Evolutionary conservation across 139 green algal genomes (phyloP).

Genomic region (Zygnema circumcarinatum): DNA sequence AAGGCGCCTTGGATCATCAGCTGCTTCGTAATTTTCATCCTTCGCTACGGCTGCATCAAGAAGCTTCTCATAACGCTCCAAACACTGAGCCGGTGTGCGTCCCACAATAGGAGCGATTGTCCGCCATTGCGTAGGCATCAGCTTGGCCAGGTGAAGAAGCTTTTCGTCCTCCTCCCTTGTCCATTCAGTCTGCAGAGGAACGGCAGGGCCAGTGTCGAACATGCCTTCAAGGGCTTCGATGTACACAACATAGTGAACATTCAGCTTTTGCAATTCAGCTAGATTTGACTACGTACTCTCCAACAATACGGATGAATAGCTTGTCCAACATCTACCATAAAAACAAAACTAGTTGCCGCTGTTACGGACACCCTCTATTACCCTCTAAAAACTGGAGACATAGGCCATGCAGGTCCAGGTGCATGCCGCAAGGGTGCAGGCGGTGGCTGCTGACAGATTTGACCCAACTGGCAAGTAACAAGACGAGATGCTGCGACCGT

Average conservation of each 20-base stretch:
- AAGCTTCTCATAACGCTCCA: conserved; percentile 93
- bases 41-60: conserved; percentile 81
- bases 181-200: conserved; percentile 81
- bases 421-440: too few relatives aligned
- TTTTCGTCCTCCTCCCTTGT: conserved; percentile 99
- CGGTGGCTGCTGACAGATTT: too few relatives aligned
- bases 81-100: conserved; percentile 92
- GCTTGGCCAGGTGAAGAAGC: conserved; percentile 97
- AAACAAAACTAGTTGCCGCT: not conserved
- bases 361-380: not conserved
- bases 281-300: not conserved
- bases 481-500: too few relatives aligned
- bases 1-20: conserved; percentile 91
- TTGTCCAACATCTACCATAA: not conserved
- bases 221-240: not conserved
- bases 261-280: not conserved
- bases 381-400: too few relatives aligned
- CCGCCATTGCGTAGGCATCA: conserved; percentile 99
- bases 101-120: conserved; percentile 98
- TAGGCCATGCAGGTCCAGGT: too few relatives aligned
- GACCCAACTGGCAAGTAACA: too few relatives aligned
- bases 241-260: not conserved
- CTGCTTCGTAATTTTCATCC: conserved; percentile 85
- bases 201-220: not conserved
- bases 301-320: too few relatives aligned